Evolutionary conservation across 2,329 filamentous ascomycete genomes (phyloP), one percentile per base, ranked within the genome.

Genomic region (Canariomyces notabilis): DNA sequence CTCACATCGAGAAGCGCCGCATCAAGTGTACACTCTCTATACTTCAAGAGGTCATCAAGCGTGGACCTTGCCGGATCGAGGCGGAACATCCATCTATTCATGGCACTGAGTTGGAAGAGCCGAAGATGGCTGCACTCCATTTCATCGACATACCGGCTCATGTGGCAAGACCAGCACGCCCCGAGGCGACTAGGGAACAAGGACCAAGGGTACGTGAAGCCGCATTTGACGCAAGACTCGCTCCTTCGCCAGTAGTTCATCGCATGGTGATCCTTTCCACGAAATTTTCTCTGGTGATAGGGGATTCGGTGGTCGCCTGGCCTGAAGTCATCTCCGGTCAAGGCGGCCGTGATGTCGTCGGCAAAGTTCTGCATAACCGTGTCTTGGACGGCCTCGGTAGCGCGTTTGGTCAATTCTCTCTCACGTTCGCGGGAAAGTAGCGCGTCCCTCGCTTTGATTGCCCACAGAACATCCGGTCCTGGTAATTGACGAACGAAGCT

Each of bases 121-220:
- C 57, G 49, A 8, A 55, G 43, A 41, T 59, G 52, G 39, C 54
- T 57, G 15, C 46, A 44, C 11, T 59, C 56, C 26, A 53, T 49
- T 1, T 34, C 16, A 8, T 31, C 6, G 23, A 54, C 40, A 19
- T 48, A 59, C 11, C 15, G 2, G 1, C 4, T 2, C 50, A 53
- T 49, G 22, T 51, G 50, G 43, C 56, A 59, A 2, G 23, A 19
- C 53, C 54, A 57, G 37, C 56, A 59, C 2, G 6, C 6, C 3
- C 42, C 49, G 21, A 12, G 9, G 7, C 42, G 41, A 2, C 46
- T 22, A 0, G 46, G 37, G 23, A 53, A 56, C 16, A 58, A 22
- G 0, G 35, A 35, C 3, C 19, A 18, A 3, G 46, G 44, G 11
- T 40, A 31, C 2, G 6, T 18, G 5, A 16, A 32, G 2, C 37